phyloP scores from a whole-genome alignment of 2,329 filamentous ascomycete genomes.

The Xylaria arbuscula region DNA sequence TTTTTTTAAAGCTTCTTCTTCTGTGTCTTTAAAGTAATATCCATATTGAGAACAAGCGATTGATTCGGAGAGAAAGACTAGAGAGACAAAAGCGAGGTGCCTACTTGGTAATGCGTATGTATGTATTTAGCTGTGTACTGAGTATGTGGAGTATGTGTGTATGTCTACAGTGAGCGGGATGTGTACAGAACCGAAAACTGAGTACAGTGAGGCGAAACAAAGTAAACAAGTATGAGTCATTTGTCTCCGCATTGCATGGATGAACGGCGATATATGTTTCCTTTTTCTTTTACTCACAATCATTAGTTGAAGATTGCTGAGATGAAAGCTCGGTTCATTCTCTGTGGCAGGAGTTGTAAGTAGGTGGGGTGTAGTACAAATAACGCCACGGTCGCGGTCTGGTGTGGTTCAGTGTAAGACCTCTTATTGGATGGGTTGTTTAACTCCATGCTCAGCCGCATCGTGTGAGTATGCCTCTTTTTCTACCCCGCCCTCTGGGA shows the following conservation, averaged over 20 bases:
- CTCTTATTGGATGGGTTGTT: not conserved
- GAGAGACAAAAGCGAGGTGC: slow-evolving; percentile 18
- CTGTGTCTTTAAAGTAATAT: slow-evolving; percentile 25
- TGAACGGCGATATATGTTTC: slow-evolving; percentile 5
- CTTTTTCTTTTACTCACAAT: not conserved
- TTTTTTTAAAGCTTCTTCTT: slow-evolving; percentile 10
- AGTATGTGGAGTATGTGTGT: too few relatives aligned
- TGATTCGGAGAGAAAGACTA: slow-evolving; percentile 9
- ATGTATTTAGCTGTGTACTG: too few relatives aligned
- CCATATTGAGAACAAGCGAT: slow-evolving; percentile 17
- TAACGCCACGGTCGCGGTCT: not conserved
- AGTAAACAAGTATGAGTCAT: too few relatives aligned
- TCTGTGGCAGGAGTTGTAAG: not conserved
- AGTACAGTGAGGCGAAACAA: slow-evolving; percentile 11
- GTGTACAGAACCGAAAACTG: too few relatives aligned
- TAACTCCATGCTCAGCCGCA: not conserved
- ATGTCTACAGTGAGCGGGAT: too few relatives aligned
- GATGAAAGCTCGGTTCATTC: not conserved
- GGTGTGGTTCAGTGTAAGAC: not conserved
- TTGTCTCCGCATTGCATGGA: slow-evolving; percentile 10
- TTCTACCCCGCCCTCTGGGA: too few relatives aligned
- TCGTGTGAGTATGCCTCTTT: not conserved
- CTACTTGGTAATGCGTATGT: slow-evolving; percentile 13
- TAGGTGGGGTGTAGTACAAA: slow-evolving; percentile 4
- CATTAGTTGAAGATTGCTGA: not conserved